Base-by-base conservation (phyloP, 805 yeast genomes). In the Hanseniaspora guilliermondii region DNA sequence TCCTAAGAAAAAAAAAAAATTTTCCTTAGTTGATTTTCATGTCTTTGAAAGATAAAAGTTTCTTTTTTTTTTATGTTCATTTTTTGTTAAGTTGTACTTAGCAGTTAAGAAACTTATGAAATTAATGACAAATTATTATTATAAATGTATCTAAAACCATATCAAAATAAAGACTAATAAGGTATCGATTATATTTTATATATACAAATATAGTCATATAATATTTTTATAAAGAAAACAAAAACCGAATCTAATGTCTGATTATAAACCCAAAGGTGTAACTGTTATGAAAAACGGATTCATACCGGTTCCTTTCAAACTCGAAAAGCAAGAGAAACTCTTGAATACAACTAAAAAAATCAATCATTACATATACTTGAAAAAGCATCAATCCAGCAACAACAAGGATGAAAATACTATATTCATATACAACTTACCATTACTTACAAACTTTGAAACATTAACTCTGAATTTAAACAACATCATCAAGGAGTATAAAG, bases 391-490 rank as follows among this genome's bases (percentile, higher is more conserved):
- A 24, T 69, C 76, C 24, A 68, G 73, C 44, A 63, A 67, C 41
- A 70, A 70, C 50, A 72, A 70, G 35, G 67, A 70, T 2, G 75
- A 75, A 35, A 75, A 76, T 50, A 72, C 85, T 30, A 66, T 89
- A n/a, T 89, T 89, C 68, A 65, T 83, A 6, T 79, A 84, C 56
- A 88, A 89, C 64, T 68, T 87, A 40, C 96, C 97, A 1, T 68
- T 82, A 22, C 74, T 76, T 56, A 74, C 87, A 6, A 72, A 74
- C 24, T 62, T 77, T 16, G 72, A 74, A 42, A 70, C 71, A 36
- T 63, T 87, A 47, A 82, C 79, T 62, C 73, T 71, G 55, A 74
- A 80, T 41, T 78, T 87, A 61, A 74, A 75, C 53, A 68, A 73
- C 14, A 72, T 84, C 1, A 79, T 85, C 49, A 53, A 56, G 8